Base-by-base conservation (phyloP, 2,329 filamentous ascomycete species). In the Salinomyces thailandicus region DNA sequence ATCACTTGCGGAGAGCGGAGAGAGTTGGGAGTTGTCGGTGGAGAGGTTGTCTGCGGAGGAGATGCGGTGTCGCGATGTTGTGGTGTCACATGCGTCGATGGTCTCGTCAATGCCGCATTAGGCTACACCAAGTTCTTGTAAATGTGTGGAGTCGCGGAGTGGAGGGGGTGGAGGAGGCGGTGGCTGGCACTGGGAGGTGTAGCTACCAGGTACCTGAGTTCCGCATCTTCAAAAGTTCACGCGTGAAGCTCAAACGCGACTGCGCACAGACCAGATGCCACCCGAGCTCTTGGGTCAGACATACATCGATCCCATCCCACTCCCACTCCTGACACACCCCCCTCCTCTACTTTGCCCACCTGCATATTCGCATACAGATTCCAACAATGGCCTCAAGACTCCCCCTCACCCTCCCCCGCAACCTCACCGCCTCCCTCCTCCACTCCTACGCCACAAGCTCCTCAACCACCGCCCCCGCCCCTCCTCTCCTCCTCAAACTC, bases 401-500 rank as follows among this genome's bases (percentile, higher is more conserved):
- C n/a, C 22, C 22, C n/a, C 22, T 8, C 22, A 26, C 22, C 22
- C 22, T 26, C 22, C n/a, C 22, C 7, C 22, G 22, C 22, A n/a
- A 9, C 22, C 22, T 26, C 22, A 26, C 22, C 22, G 9, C 2
- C 22, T 26, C 22, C 22, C 35, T 51, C 38, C 53, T 52, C 42
- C 50, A 48, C 27, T 31, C 28, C 32, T 48, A 49, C 32, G 49
- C 51, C 26, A 41, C 50, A 6, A 19, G 14, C 13, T 37, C 54
- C 5, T 31, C 46, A 18, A 43, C 50, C 15, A 34, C 37, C 22
- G 27, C 50, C 3, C 42, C 55, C 3, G 50, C 61, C 29, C 50
- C 60, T n/a, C 56, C 59, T 16, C 50, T 69, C 18, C 61, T 69
- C 9, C 54, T 61, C 19, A 64, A 64, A 41, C 53, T 70, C 33